A percentile compares a stretch with the other conserved stretches of the same genome.
Evolutionary conservation across 2,329 filamentous ascomycete species (phyloP).

Genomic region (Diaporthe citrichinensis): DNA sequence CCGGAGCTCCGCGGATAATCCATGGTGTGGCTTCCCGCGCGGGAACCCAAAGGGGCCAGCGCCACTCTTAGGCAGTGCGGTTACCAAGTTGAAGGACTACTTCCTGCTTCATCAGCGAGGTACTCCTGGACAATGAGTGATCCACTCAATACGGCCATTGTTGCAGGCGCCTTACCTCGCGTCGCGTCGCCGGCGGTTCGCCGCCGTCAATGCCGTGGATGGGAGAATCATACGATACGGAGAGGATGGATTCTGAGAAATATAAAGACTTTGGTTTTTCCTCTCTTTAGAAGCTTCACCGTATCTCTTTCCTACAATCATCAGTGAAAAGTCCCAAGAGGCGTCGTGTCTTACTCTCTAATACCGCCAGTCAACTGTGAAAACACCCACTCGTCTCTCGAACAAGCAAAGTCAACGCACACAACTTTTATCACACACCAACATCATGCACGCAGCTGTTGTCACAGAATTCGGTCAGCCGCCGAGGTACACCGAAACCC

Average conservation of each 20-base stretch:
- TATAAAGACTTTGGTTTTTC: not conserved
- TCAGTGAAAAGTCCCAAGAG: not conserved
- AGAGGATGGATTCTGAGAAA: not conserved
- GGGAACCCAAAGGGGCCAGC: not conserved
- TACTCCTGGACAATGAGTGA: not conserved
- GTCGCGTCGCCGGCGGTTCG: conserved; percentile 2
- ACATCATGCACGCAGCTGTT: conserved; percentile 2
- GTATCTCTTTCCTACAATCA: not conserved
- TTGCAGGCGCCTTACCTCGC: not conserved
- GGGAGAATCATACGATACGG: not conserved
- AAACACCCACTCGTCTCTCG: not conserved
- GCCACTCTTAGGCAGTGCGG: not conserved
- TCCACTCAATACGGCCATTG: not conserved
- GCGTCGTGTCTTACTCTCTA: too few species aligned
- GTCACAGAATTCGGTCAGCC: conserved; percentile 20
- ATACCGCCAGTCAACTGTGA: too few species aligned
- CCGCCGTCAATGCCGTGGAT: not conserved
- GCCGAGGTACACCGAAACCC: conserved; percentile 15
- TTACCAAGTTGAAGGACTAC: not conserved
- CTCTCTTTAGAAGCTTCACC: not conserved
- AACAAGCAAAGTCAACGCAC: not conserved
- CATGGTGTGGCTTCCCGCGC: not conserved
- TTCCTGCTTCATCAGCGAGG: not conserved
- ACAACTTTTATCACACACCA: not conserved
- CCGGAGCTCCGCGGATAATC: conserved; percentile 11